Percentiles rank a stretch among this genome's conserved stretches.
Evolutionary conservation across 139 green algal species (phyloP).

Genomic region (Chlamydomonas schloesseri): DNA sequence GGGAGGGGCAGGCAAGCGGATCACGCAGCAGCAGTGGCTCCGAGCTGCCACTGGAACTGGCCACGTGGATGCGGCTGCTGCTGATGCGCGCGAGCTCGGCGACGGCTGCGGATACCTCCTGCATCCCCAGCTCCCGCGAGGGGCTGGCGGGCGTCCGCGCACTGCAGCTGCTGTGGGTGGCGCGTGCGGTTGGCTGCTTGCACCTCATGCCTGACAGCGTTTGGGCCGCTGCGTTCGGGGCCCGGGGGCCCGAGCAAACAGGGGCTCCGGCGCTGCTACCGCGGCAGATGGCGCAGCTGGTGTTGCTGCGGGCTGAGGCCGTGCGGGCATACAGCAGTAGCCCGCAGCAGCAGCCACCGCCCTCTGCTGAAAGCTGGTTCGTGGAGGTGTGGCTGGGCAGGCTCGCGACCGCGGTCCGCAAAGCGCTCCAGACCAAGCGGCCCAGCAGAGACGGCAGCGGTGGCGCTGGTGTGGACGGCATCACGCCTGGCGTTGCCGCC

Average conservation of each 20-base stretch:
- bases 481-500: background rate
- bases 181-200: background rate
- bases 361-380: background rate
- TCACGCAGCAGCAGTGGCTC: no score
- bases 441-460: background rate
- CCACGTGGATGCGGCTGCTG: background rate
- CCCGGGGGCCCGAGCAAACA: no score
- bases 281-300: constrained; percentile 24
- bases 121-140: no score
- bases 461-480: no score
- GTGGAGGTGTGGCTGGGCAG: background rate
- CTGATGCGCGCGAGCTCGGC: no score
- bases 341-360: no score
- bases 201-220: background rate
- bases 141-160: background rate
- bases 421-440: no score
- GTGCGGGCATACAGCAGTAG: background rate
- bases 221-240: background rate
- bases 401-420: background rate
- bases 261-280: background rate
- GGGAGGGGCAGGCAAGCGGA: background rate
- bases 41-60: background rate
- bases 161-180: constrained; percentile 21
- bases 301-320: background rate
- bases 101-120: no score